Evolutionary conservation across 2,329 filamentous ascomycete species (phyloP), one percentile per base, ranked within the genome.

Genomic region (Beauveria medogensis): DNA sequence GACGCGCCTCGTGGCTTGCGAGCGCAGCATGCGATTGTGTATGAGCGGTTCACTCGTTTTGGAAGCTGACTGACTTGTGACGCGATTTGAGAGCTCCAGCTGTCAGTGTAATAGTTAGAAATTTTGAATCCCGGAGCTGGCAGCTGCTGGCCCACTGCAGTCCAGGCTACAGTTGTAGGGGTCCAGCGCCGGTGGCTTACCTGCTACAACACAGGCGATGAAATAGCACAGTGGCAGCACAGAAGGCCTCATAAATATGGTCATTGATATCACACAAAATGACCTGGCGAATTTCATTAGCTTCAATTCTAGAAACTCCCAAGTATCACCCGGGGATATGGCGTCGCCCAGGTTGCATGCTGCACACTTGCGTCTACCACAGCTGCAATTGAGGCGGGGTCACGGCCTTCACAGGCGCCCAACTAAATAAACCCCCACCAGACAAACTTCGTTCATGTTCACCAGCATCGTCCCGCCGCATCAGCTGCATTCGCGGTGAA

Each of bases 21-120:
- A 65, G 59, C 68, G 68, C 48, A 74, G 69, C 73, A 74, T 75
- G 61, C 55, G 20, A n/a, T 24, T 30, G n/a, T 55, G 55, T 55
- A 48, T 24, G 26, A 51, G 48, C 61, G 60, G 62, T 62, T 34
- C 51, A 53, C 51, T 47, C 46, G 46, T 57, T 48, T 3, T 46
- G 20, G 26, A 34, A 44, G 47, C 46, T 43, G 46, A 22, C n/a
- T 26, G 18, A 6, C 18, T 3, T 20, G 18, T 9, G 34, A 48
- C 18, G 34, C 12, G 24, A 34, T 10, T 20, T 30, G 7, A 8
- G 34, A 40, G n/a, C 48, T 46, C n/a, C 3, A 20, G 40, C 46
- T 30, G 14, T 26, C n/a, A 28, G 8, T 40, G 26, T 8, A 30
- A 30, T 30, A 16, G 12, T 44, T 43, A 24, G 12, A 52, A 50